Percentiles rank a stretch among this genome's conserved stretches.
phyloP scores from a whole-genome alignment of 108 stramenopile genomes.

The Pseudonitzschia multiseries region DNA sequence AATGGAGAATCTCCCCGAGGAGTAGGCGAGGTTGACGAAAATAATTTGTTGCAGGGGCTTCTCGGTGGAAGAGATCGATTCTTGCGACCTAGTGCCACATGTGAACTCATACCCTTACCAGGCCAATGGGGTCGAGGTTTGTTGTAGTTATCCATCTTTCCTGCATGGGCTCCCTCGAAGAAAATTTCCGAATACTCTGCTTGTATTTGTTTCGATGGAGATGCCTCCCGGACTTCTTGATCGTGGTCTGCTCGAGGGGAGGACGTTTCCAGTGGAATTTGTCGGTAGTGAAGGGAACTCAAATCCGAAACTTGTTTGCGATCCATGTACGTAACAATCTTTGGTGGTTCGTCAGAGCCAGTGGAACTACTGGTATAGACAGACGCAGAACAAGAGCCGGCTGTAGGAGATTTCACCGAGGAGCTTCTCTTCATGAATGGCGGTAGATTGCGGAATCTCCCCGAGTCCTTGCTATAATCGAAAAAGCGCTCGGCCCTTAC shows the following conservation, averaged over 20 bases:
- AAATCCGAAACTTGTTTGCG: conserved; percentile 30
- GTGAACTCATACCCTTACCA: not conserved
- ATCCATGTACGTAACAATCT: conserved; percentile 36
- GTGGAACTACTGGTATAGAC: conserved; percentile 27
- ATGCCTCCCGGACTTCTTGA: conserved; percentile 19
- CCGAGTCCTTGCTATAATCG: conserved; percentile 6
- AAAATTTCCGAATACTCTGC: conserved; percentile 26
- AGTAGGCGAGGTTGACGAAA: conserved; percentile 30
- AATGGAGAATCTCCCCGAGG: conserved; percentile 23
- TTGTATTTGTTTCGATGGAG: conserved; percentile 23
- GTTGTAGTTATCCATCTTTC: conserved; percentile 3
- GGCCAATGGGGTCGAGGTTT: conserved; percentile 17
- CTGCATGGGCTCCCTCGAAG: conserved; percentile 40
- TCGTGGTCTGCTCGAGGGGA: conserved; percentile 21
- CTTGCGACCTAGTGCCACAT: conserved; percentile 25
- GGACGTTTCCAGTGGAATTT: conserved; percentile 1
- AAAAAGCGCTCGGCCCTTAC: conserved; percentile 39
- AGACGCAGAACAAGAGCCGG: conserved; percentile 25
- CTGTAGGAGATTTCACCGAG: conserved; percentile 23
- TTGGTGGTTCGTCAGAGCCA: conserved; percentile 30
- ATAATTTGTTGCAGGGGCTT: conserved; percentile 32
- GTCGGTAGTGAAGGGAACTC: conserved; percentile 22
- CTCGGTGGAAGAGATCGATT: conserved; percentile 38
- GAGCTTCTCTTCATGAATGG: conserved; percentile 12
- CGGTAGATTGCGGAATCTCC: conserved; percentile 11